phyloP scores from a whole-genome alignment of 352 stramenopile genomes.

The Phytophthora sp. region DNA sequence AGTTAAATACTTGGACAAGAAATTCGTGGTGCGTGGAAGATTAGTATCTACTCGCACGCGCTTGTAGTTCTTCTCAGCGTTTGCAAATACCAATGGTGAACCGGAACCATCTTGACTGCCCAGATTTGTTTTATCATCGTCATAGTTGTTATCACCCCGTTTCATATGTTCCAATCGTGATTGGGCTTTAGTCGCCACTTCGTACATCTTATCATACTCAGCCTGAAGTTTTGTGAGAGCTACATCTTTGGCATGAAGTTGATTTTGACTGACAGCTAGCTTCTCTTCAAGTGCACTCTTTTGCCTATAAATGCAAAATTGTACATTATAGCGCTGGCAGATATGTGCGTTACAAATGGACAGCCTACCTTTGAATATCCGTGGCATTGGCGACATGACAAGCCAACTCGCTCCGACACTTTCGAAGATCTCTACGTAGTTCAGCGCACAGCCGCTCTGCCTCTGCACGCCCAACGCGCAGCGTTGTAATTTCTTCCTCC shows the following conservation, averaged over 20 bases:
- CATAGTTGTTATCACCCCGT: constrained; percentile 8
- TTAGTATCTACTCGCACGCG: neutral
- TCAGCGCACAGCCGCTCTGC: constrained; percentile 55
- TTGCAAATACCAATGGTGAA: neutral
- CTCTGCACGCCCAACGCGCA: constrained; percentile 46
- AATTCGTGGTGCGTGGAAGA: constrained; percentile 22
- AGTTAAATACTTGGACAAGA: constrained; percentile 14
- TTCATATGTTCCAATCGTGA: constrained; percentile 40
- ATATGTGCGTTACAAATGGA: neutral
- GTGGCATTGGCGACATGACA: constrained; percentile 56
- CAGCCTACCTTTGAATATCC: constrained; percentile 50
- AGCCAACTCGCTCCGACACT: constrained; percentile 56
- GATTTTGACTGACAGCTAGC: constrained; percentile 41
- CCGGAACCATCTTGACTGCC: too few relatives aligned
- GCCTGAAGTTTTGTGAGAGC: constrained; percentile 37
- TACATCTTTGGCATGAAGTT: constrained; percentile 44
- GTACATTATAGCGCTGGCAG: neutral
- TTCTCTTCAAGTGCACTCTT: constrained; percentile 58
- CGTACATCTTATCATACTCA: constrained; percentile 46
- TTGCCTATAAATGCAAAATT: constrained; percentile 53
- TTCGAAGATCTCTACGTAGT: constrained; percentile 48
- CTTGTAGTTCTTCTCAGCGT: neutral
- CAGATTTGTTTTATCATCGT: neutral
- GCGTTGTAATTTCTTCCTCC: constrained; percentile 51
- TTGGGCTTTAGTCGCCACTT: constrained; percentile 47